phyloP scores from a whole-genome alignment of 2,329 filamentous ascomycete species.

The Ophiocordyceps unilateralis region DNA sequence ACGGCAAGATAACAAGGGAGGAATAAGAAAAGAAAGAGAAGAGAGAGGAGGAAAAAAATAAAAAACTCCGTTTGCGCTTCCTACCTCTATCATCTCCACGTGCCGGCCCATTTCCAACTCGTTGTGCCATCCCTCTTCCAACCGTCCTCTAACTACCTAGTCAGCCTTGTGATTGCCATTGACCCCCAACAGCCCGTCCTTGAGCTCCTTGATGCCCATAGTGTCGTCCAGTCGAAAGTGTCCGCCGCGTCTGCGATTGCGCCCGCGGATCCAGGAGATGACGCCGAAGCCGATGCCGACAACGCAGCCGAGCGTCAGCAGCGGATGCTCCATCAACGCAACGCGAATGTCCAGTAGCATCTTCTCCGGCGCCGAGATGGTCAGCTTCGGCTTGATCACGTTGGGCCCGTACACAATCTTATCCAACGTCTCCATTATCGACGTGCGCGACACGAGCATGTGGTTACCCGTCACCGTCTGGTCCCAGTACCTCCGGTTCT shows the following conservation, averaged over 20 bases:
- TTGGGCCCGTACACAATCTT: constrained; percentile 53
- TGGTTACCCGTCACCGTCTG: constrained; percentile 73
- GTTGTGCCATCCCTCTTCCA: neutral
- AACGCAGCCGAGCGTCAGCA: constrained; percentile 38
- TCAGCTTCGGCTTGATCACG: constrained; percentile 60
- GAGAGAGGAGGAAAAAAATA: neutral
- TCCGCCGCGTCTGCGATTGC: constrained; percentile 35
- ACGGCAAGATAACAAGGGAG: neutral
- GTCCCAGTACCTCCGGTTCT: constrained; percentile 95
- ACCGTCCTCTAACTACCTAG: constrained; percentile 5
- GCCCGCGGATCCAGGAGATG: constrained; percentile 35
- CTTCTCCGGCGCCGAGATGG: constrained; percentile 54
- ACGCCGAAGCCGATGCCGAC: constrained; percentile 36
- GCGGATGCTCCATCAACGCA: constrained; percentile 41
- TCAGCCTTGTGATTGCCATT: constrained; percentile 19
- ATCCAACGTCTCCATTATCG: constrained; percentile 72
- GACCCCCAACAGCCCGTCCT: constrained; percentile 46
- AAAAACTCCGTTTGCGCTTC: neutral
- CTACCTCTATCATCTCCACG: neutral
- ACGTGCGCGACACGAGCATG: constrained; percentile 77
- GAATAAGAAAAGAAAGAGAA: neutral
- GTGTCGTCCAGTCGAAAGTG: constrained; percentile 47
- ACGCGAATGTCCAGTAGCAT: constrained; percentile 50
- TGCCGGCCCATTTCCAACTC: neutral
- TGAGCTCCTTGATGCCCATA: constrained; percentile 31